Percentiles rank a stretch among this genome's conserved stretches.
Evolutionary conservation across 2,329 filamentous ascomycete species (phyloP).

Genomic region (Paecilomyces sp.): DNA sequence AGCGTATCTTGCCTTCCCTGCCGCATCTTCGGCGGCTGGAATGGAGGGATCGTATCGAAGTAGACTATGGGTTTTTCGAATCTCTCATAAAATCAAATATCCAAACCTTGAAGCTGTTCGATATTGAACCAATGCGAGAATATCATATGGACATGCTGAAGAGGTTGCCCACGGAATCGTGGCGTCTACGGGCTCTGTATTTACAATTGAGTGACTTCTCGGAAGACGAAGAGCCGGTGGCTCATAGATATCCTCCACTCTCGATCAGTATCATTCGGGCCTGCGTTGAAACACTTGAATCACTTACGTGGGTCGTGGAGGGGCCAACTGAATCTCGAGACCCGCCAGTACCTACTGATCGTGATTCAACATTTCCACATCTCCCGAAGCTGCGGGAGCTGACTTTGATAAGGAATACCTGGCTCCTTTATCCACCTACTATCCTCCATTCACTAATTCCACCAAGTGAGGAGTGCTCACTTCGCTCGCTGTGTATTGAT

Average conservation of each 20-base stretch:
- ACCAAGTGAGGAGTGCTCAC: background rate
- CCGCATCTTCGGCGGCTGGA: slow-evolving; percentile 1
- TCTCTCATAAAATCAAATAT: background rate
- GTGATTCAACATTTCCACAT: background rate
- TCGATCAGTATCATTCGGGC: background rate
- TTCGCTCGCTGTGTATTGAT: background rate
- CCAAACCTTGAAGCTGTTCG: background rate
- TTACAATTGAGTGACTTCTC: background rate
- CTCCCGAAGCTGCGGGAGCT: background rate
- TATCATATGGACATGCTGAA: background rate
- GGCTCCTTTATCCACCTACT: background rate
- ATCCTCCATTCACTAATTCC: background rate
- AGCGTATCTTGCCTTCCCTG: background rate
- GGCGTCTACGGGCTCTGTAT: background rate
- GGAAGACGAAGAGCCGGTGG: background rate
- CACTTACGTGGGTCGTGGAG: background rate
- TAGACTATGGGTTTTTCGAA: background rate
- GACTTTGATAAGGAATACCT: background rate
- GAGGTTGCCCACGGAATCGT: background rate
- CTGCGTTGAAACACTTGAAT: slow-evolving; percentile 1
- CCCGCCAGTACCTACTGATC: background rate
- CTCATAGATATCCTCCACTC: background rate
- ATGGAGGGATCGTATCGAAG: background rate
- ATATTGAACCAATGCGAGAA: background rate
- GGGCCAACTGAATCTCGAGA: background rate